A percentile compares a stretch with the other conserved stretches of the same genome.
Evolutionary conservation across 345 rosid genomes (phyloP).

Genomic region (Arabidopsis suecica): DNA sequence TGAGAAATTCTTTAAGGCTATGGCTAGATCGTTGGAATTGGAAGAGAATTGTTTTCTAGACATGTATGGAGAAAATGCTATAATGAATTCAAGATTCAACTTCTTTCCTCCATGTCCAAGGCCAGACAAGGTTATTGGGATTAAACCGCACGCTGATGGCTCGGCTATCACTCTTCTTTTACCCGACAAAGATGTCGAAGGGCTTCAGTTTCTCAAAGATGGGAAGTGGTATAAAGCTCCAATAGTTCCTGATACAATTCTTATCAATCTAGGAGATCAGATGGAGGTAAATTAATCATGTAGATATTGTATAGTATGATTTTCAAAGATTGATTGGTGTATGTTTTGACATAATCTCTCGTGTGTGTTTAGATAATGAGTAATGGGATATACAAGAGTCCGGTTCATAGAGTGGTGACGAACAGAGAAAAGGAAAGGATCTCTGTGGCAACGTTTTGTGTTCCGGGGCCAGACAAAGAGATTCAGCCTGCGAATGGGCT

Average conservation of each 20-base stretch:
- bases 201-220: constrained; percentile 57
- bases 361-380: constrained; percentile 53
- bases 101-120: constrained; percentile 65
- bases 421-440: constrained; percentile 55
- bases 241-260: constrained; percentile 50
- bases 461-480: constrained; percentile 49
- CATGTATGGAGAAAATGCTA: constrained; percentile 50
- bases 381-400: constrained; percentile 67
- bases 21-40: constrained; percentile 57
- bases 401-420: constrained; percentile 56
- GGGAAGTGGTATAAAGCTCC: constrained; percentile 60
- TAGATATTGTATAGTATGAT: background rate
- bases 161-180: constrained; percentile 61
- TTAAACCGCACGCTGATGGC: constrained; percentile 67
- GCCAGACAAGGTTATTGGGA: constrained; percentile 58
- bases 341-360: background rate
- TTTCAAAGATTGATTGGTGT: background rate
- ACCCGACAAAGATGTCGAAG: constrained; percentile 59
- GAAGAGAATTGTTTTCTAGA: constrained; percentile 55
- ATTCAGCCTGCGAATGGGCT: constrained; percentile 46
- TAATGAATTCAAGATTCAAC: constrained; percentile 57
- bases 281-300: constrained; percentile 46
- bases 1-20: constrained; percentile 50
- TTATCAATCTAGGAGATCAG: constrained; percentile 61
- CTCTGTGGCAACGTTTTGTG: constrained; percentile 57